Percentiles rank a stretch among this genome's conserved stretches.
These are phyloP conservation scores for Cystobasidium pallidum DNA, from an alignment of 1,284 basidiomycete genomes.

Conservation along the genomic window DNA sequence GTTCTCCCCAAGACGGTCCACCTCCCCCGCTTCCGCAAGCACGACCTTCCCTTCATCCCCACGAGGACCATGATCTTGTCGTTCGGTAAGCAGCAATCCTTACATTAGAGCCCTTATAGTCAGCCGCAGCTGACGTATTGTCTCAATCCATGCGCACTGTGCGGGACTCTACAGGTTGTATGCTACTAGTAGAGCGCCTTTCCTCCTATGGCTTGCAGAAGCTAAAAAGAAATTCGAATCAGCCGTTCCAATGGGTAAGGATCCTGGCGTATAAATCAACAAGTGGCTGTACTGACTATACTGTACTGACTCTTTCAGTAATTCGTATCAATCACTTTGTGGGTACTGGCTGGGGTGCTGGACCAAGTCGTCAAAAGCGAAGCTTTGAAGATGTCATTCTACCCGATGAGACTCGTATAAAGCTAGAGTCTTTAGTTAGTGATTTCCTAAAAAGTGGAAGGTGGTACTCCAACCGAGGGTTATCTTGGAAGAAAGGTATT, in stretches of 20 bases:
- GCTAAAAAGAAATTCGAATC: constrained; percentile 16
- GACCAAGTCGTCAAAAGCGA: constrained; percentile 2
- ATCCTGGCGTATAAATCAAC: no score
- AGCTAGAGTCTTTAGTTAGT: background rate
- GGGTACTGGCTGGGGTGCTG: background rate
- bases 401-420: background rate
- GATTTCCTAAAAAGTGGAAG: constrained; percentile 68
- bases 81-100: background rate
- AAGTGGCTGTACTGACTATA: no score
- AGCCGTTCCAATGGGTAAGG: background rate
- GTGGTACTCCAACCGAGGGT: constrained; percentile 74
- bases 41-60: background rate
- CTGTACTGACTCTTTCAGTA: background rate
- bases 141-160: background rate
- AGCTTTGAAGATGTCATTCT: constrained; percentile 21
- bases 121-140: background rate
- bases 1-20: background rate
- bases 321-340: background rate
- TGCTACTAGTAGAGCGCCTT: constrained; percentile 4
- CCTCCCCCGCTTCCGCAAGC: background rate
- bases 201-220: constrained; percentile 18
- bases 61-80: background rate
- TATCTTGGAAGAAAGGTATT: constrained; percentile 66
- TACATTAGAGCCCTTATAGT: no score
- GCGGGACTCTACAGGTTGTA: constrained; percentile 11